These are phyloP conservation scores for Xylaria sp. DNA, from an alignment of 2,329 filamentous ascomycete species.

Conservation along the genomic window DNA sequence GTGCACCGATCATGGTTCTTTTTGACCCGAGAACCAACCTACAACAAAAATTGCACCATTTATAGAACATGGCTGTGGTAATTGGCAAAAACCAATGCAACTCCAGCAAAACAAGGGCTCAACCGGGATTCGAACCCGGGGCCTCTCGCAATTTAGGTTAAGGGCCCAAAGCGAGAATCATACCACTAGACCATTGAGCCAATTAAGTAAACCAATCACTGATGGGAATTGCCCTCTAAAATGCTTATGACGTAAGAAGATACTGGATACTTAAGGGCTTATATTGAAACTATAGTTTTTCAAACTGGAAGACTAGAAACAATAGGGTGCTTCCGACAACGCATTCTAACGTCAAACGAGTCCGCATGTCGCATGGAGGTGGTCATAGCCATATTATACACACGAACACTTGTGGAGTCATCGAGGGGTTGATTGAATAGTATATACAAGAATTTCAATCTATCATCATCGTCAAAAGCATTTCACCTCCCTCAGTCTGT, in stretches of 20 bases:
- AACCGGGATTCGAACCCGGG: conserved; percentile 38
- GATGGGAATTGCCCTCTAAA: too few relatives aligned
- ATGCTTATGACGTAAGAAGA: too few relatives aligned
- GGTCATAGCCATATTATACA: background rate
- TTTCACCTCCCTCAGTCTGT: conserved; percentile 4
- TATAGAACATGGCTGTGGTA: too few relatives aligned
- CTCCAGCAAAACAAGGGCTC: conserved; percentile 28
- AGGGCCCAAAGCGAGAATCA: conserved; percentile 40
- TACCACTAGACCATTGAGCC: conserved; percentile 40
- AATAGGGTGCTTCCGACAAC: too few relatives aligned
- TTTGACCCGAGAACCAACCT: too few relatives aligned
- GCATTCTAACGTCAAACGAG: background rate
- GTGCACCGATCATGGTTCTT: too few relatives aligned
- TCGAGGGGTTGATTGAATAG: conserved; percentile 11
- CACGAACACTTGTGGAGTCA: background rate
- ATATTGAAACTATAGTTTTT: too few relatives aligned
- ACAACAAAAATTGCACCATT: too few relatives aligned
- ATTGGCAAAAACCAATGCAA: too few relatives aligned
- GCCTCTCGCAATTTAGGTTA: conserved; percentile 35
- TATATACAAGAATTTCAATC: conserved; percentile 44
- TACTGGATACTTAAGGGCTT: too few relatives aligned
- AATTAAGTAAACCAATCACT: conserved; percentile 13
- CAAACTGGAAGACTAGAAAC: too few relatives aligned
- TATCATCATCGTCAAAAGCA: conserved; percentile 34
- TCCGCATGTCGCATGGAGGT: background rate